Evolutionary conservation across 148 eudicot genomes (phyloP).

Genomic region (Fagopyrum esculentum): DNA sequence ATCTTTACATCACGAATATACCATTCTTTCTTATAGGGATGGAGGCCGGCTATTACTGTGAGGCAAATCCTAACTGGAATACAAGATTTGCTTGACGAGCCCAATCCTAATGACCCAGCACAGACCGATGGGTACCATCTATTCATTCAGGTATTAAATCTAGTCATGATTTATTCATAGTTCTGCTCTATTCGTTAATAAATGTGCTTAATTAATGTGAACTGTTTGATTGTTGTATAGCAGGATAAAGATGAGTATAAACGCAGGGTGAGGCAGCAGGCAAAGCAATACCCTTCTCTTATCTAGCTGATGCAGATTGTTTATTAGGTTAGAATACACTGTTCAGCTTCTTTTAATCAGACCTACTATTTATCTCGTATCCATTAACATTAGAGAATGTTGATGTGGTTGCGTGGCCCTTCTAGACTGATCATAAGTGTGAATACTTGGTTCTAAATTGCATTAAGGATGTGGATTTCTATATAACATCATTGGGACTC

Average conservation of each 20-base stretch:
- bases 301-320: neutral
- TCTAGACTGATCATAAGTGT: conserved; percentile 2
- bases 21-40: conserved; percentile 23
- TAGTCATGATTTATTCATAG: neutral
- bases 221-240: neutral
- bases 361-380: conserved; percentile 1
- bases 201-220: neutral
- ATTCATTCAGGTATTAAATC: conserved; percentile 22
- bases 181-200: neutral
- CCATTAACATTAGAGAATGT: neutral
- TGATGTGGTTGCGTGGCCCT: neutral
- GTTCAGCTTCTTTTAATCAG: conserved; percentile 1
- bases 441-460: conserved; percentile 10
- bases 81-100: conserved; percentile 50
- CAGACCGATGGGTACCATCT: conserved; percentile 40
- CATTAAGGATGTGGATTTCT: neutral
- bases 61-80: conserved; percentile 54
- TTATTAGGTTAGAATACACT: neutral
- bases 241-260: conserved; percentile 15
- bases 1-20: neutral
- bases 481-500: conserved; percentile 6
- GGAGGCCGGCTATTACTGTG: conserved; percentile 61
- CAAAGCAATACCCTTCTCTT: conserved; percentile 18
- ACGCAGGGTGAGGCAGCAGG: conserved; percentile 20
- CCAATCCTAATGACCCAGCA: conserved; percentile 48